Conservation (phyloP, 257 asterid genomes). For the Cruciata laevipes region DNA sequence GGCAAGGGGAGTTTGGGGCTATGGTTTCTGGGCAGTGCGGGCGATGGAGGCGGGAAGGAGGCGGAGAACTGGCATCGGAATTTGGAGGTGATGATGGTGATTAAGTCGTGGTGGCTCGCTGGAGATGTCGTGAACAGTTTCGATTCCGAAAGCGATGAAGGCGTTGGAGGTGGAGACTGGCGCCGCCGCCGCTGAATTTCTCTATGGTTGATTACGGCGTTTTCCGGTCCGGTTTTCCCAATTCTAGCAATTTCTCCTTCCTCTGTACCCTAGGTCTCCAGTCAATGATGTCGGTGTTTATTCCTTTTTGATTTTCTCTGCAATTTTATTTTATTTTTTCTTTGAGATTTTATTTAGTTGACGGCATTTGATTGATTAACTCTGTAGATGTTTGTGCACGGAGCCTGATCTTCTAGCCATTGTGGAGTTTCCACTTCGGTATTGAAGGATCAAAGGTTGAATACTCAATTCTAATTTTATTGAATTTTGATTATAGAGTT, state of each 20-base stretch:
- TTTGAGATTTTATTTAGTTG: neutral
- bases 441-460: constrained; percentile 89
- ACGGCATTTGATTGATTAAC: constrained; percentile 7
- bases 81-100: no score
- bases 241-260: constrained; percentile 57
- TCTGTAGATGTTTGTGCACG: constrained; percentile 71
- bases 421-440: constrained; percentile 65
- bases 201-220: constrained; percentile 89
- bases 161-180: constrained; percentile 52
- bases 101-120: no score
- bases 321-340: no score
- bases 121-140: constrained; percentile 8
- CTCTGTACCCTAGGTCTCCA: constrained; percentile 83
- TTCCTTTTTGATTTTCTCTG: neutral
- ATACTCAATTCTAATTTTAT: constrained; percentile 14
- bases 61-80: no score
- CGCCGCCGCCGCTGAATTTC: constrained; percentile 81
- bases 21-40: no score
- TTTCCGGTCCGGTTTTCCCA: constrained; percentile 90
- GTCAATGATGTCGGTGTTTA: constrained; percentile 58
- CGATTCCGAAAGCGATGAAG: constrained; percentile 22
- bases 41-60: no score
- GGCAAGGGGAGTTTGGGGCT: no score
- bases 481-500: no score
- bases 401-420: constrained; percentile 80